Evolutionary conservation across 2,329 filamentous ascomycete genomes (phyloP).

Genomic region (Trichoderma koningiopsis): DNA sequence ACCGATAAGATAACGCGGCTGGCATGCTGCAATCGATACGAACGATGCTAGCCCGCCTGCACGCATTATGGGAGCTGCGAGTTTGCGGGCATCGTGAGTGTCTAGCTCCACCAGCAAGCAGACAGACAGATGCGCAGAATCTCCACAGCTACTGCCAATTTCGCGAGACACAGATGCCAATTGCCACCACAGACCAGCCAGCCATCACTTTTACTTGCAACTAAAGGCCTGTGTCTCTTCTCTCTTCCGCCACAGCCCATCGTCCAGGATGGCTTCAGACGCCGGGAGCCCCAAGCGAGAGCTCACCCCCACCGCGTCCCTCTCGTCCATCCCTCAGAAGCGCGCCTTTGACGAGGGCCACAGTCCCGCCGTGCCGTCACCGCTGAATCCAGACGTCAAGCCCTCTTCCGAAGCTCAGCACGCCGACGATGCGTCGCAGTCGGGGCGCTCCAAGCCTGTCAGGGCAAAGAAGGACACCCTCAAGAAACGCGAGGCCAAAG

Average conservation of each 20-base stretch:
- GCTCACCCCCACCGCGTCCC: slow-evolving; percentile 43
- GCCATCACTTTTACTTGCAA: not conserved
- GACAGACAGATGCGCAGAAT: not conserved
- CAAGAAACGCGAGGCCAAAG: slow-evolving; percentile 69
- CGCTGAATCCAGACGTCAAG: slow-evolving; percentile 68
- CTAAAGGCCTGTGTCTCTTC: not conserved
- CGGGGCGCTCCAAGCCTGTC: slow-evolving; percentile 42
- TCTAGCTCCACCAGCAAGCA: not conserved
- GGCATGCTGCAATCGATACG: not conserved
- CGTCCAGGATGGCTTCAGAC: slow-evolving; percentile 41
- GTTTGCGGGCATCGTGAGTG: not conserved
- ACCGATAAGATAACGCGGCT: slow-evolving; percentile 24
- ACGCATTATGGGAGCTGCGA: not conserved
- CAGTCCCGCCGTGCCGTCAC: slow-evolving; percentile 70
- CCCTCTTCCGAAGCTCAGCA: slow-evolving; percentile 41
- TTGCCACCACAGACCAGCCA: not conserved
- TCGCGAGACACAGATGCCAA: not conserved
- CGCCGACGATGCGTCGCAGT: slow-evolving; percentile 49
- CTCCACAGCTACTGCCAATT: not conserved
- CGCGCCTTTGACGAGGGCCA: slow-evolving; percentile 70
- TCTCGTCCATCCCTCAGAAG: slow-evolving; percentile 62
- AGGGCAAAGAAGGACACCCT: slow-evolving; percentile 66
- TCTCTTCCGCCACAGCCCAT: not conserved
- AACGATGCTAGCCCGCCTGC: not conserved
- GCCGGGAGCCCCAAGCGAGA: slow-evolving; percentile 45